These are phyloP conservation scores for Lactifluus hygrophoroides DNA, from an alignment of 768 basidiomycete species.

Conservation along the genomic window DNA sequence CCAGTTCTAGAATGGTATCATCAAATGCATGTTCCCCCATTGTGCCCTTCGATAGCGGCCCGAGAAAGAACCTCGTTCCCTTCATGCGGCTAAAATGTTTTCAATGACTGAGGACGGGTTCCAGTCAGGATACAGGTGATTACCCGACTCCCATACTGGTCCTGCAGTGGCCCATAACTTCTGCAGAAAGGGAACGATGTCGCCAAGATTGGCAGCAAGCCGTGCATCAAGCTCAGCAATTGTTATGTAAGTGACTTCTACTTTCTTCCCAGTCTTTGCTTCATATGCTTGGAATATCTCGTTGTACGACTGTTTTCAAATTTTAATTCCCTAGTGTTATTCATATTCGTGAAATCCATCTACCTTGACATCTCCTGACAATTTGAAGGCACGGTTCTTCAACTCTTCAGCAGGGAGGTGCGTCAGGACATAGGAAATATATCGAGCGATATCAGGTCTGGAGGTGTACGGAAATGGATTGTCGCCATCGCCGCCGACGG, in stretches of 20 bases:
- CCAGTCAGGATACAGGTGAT: too few species aligned
- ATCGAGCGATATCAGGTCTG: too few species aligned
- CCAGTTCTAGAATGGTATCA: too few species aligned
- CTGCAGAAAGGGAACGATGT: not conserved
- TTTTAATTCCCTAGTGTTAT: not conserved
- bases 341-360: not conserved
- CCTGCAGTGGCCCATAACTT: constrained; percentile 5
- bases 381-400: too few species aligned
- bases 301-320: constrained; percentile 11
- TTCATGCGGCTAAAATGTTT: not conserved
- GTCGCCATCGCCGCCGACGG: constrained; percentile 17
- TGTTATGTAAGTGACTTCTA: too few species aligned
- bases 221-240: too few species aligned
- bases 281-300: too few species aligned
- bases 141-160: constrained; percentile 7
- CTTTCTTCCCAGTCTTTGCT: too few species aligned
- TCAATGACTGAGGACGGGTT: too few species aligned
- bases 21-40: too few species aligned
- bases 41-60: not conserved
- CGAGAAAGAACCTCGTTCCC: not conserved
- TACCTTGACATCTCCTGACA: constrained; percentile 13
- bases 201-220: constrained; percentile 1
- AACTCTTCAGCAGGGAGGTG: too few species aligned
- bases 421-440: too few species aligned
- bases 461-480: constrained; percentile 2